Evolutionary conservation across 2,329 filamentous ascomycete species (phyloP), one percentile per base, ranked within the genome.

Genomic region (Cytospora schulzeri): DNA sequence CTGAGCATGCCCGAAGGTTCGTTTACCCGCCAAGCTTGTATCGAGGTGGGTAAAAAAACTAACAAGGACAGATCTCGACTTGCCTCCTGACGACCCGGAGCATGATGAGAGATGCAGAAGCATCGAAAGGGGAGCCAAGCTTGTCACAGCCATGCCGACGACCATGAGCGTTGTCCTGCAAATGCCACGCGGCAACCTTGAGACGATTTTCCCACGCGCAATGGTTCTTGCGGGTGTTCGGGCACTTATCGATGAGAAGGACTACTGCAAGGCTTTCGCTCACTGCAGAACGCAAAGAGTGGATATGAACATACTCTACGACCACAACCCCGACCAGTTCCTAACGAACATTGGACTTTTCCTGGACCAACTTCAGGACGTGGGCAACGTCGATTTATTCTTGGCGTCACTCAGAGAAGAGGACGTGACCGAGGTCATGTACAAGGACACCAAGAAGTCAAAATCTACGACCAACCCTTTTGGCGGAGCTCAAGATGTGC

Each of bases 241-340:
- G 56, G 85, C 86, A 57, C 87, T 91, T 59, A 91, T 99, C 59
- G 90, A 93, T 61, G 81, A 85, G 35, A 91, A 91, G 74, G 87
- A 95, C 71, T 99, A 97, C 73, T 86, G 85, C 57, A 87, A 86
- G 59, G 95, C 95, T 0, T 99, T 97, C 74, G 81, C 91, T 26
- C 89, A 92, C 67, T 98, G 95, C 74, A 88, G 95, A 58, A 94
- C 89, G 26, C 96, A 99, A 74, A 87, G 96, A 70, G 95, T 99
- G 0, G 95, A 99, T 73, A 93, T 98, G 90, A 99, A 99, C 73
- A 94, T 99, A 67, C 81, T 99, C 2, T 94, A 96, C 72, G 95
- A 99, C 73, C 92, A 98, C 76, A 88, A 88, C n/a, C 92, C 94
- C 0, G 83, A 88, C 45, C 91, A 96, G 69, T 97, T 99, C 73